Evolutionary conservation across 2,329 filamentous ascomycete genomes (phyloP).

Genomic region (Pseudonectria buxi): DNA sequence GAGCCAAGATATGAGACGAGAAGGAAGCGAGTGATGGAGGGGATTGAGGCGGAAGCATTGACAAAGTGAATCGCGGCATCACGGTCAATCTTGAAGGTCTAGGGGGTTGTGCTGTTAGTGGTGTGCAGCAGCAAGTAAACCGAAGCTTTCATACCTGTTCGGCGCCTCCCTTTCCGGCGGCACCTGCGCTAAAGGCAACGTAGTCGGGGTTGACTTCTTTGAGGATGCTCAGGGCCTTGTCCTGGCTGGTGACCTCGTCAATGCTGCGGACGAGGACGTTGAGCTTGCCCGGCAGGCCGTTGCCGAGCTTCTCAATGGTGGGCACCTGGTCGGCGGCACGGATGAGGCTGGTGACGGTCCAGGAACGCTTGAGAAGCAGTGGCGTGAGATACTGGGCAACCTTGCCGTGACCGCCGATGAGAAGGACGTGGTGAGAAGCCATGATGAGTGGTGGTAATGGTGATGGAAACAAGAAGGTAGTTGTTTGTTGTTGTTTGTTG

Average conservation of each 20-base stretch:
- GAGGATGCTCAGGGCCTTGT: conserved; percentile 56
- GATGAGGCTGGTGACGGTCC: conserved; percentile 73
- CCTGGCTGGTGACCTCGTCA: conserved; percentile 60
- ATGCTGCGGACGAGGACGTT: conserved; percentile 64
- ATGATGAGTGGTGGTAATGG: conserved; percentile 22
- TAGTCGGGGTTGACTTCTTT: conserved; percentile 56
- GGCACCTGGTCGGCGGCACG: conserved; percentile 62
- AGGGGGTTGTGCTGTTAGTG: conserved; percentile 9
- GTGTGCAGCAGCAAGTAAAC: not conserved
- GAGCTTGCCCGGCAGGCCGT: conserved; percentile 54
- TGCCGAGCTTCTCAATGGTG: conserved; percentile 55
- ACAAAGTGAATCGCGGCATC: conserved; percentile 59
- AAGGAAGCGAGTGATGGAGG: conserved; percentile 54
- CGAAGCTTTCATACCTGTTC: conserved; percentile 32
- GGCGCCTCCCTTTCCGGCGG: conserved; percentile 52
- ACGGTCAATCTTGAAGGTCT: conserved; percentile 53
- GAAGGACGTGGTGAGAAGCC: conserved; percentile 49
- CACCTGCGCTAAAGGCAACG: conserved; percentile 62
- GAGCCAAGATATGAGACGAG: conserved; percentile 56
- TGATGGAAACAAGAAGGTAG: no score
- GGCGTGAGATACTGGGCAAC: conserved; percentile 68
- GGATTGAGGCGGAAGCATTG: conserved; percentile 48
- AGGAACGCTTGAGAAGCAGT: conserved; percentile 64
- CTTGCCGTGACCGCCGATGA: conserved; percentile 79
- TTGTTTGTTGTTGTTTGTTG: no score